Conservation (phyloP, 371 early-diverging fungal species). For the Mucor piriformis region DNA sequence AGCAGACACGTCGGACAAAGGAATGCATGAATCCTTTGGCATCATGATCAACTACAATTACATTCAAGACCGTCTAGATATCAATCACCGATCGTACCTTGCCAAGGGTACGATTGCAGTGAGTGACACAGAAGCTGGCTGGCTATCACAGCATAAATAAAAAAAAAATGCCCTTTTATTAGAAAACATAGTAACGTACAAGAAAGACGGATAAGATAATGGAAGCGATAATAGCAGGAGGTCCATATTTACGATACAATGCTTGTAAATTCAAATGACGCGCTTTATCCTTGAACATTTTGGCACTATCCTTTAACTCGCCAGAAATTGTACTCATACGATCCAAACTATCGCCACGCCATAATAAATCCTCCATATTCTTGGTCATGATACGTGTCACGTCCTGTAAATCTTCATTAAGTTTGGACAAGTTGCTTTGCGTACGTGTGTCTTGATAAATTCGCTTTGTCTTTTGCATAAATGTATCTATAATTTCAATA, state of each 20-base stretch:
- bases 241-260: slow-evolving; percentile 94
- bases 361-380: slow-evolving; percentile 95
- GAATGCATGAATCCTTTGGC: slow-evolving; percentile 78
- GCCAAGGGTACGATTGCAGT: slow-evolving; percentile 66
- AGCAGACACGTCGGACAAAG: slow-evolving; percentile 75
- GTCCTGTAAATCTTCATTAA: slow-evolving; percentile 95
- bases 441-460: slow-evolving; percentile 94
- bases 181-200: slow-evolving; percentile 73
- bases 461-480: slow-evolving; percentile 95
- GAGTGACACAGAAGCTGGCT: slow-evolving; percentile 23
- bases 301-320: slow-evolving; percentile 56
- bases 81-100: slow-evolving; percentile 75
- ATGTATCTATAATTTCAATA: no score
- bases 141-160: slow-evolving; percentile 12
- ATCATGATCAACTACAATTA: slow-evolving; percentile 92
- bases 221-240: slow-evolving; percentile 77
- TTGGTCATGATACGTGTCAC: slow-evolving; percentile 97
- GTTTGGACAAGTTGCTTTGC: slow-evolving; percentile 87
- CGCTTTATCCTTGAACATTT: slow-evolving; percentile 63
- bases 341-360: slow-evolving; percentile 89
- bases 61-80: slow-evolving; percentile 62
- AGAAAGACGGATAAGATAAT: slow-evolving; percentile 83
- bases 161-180: slow-evolving; percentile 16
- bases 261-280: slow-evolving; percentile 84
- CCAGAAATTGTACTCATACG: slow-evolving; percentile 65